Evolutionary conservation across 2,329 filamentous ascomycete species (phyloP).

Genomic region (Diplocarpon mali): DNA sequence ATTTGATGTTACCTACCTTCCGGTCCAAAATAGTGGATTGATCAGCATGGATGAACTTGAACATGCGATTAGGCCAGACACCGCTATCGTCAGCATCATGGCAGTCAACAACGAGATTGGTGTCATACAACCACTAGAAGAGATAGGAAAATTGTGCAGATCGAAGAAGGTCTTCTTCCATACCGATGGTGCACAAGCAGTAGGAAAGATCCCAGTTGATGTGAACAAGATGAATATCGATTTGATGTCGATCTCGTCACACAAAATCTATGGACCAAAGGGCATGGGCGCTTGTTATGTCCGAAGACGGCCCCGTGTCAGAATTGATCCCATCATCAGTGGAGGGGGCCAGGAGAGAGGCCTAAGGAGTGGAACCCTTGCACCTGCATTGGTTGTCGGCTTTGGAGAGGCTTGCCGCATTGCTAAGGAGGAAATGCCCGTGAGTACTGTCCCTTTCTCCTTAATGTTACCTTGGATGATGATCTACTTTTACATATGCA

Average conservation of each 20-base stretch:
- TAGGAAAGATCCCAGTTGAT: slow-evolving; percentile 95
- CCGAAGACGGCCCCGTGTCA: slow-evolving; percentile 80
- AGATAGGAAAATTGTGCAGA: slow-evolving; percentile 88
- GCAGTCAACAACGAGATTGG: slow-evolving; percentile 99
- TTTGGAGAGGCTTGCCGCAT: slow-evolving; percentile 95
- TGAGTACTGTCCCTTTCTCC: slow-evolving; percentile 39
- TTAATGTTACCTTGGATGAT: slow-evolving; percentile 43
- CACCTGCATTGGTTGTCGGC: slow-evolving; percentile 78
- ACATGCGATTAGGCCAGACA: slow-evolving; percentile 83
- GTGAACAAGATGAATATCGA: slow-evolving; percentile 98
- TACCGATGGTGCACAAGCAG: slow-evolving; percentile 89
- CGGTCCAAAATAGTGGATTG: slow-evolving; percentile 78
- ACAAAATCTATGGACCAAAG: slow-evolving; percentile 98
- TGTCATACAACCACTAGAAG: slow-evolving; percentile 90
- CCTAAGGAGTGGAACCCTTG: slow-evolving; percentile 84
- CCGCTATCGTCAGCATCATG: slow-evolving; percentile 92
- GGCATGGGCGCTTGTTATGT: slow-evolving; percentile 96
- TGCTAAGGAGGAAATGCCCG: slow-evolving; percentile 78
- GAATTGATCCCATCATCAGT: slow-evolving; percentile 89
- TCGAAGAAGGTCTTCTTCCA: slow-evolving; percentile 96
- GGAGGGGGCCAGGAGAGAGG: slow-evolving; percentile 95
- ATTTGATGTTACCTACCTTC: slow-evolving; percentile 92
- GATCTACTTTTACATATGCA: slow-evolving; percentile 75
- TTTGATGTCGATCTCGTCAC: slow-evolving; percentile 95
- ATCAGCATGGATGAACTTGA: slow-evolving; percentile 75